phyloP scores from a whole-genome alignment of 2,329 filamentous ascomycete species.

The Calonectria multiphialidica region DNA sequence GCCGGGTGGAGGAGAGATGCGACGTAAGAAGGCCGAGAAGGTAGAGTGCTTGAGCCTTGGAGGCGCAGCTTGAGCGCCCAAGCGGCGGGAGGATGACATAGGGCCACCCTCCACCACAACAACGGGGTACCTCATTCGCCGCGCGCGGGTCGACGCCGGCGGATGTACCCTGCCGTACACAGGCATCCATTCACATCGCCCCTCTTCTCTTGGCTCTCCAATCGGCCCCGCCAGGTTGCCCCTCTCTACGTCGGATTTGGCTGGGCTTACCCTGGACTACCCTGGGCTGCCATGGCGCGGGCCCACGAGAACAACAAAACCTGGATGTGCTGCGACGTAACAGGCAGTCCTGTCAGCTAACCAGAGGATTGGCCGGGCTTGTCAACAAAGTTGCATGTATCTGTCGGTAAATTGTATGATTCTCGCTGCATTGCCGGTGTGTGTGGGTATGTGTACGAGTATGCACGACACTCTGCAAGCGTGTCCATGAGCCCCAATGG shows the following conservation, averaged over 20 bases:
- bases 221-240: conserved; percentile 43
- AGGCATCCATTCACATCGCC: conserved; percentile 15
- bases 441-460: neutral
- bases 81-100: conserved; percentile 41
- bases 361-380: neutral
- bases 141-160: conserved; percentile 1
- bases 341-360: neutral
- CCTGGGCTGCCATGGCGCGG: conserved; percentile 18
- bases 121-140: conserved; percentile 22
- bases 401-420: conserved; percentile 2
- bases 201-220: conserved; percentile 29
- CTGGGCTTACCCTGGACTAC: conserved; percentile 25
- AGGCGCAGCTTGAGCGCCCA: conserved; percentile 40
- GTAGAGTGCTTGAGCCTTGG: conserved; percentile 32
- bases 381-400: neutral
- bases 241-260: conserved; percentile 40
- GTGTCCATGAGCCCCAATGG: conserved; percentile 1
- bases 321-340: neutral
- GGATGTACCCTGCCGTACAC: conserved; percentile 11
- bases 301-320: conserved; percentile 25
- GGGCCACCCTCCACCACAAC: conserved; percentile 5
- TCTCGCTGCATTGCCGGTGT: neutral
- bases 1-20: conserved; percentile 33
- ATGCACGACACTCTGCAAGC: conserved; percentile 4
- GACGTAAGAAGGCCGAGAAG: conserved; percentile 37